Evolutionary conservation across 23 red algal species (phyloP).

Genomic region (Gracilariopsis chorda): DNA sequence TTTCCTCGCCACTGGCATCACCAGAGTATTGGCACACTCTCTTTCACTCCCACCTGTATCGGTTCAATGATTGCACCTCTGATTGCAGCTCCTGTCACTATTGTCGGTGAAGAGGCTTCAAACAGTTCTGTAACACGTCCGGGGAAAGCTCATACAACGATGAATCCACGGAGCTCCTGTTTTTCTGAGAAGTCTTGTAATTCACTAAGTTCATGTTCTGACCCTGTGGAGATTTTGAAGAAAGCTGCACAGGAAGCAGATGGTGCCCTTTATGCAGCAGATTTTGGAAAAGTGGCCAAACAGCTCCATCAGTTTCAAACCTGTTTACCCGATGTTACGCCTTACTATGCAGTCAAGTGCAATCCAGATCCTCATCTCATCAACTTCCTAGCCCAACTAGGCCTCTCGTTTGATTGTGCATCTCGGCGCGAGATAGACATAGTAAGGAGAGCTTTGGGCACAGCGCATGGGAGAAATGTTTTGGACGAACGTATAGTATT

Average conservation of each 20-base stretch:
- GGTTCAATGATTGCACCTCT: neutral
- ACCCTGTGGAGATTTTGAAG: too few relatives aligned
- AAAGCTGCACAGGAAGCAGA: neutral
- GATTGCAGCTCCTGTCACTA: too few relatives aligned
- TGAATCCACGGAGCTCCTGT: too few relatives aligned
- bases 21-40: slow-evolving; percentile 26
- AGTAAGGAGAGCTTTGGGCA: slow-evolving; percentile 18
- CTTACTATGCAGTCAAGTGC: slow-evolving; percentile 94
- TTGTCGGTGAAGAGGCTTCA: too few relatives aligned
- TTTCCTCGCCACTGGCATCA: slow-evolving; percentile 1
- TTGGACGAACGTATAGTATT: slow-evolving; percentile 71
- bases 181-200: too few relatives aligned
- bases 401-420: slow-evolving; percentile 84
- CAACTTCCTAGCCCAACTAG: slow-evolving; percentile 58
- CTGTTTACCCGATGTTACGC: slow-evolving; percentile 56
- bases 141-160: too few relatives aligned
- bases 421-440: slow-evolving; percentile 78
- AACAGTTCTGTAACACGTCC: too few relatives aligned
- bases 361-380: slow-evolving; percentile 75
- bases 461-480: neutral
- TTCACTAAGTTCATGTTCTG: too few relatives aligned
- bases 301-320: slow-evolving; percentile 61
- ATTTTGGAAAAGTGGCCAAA: slow-evolving; percentile 56
- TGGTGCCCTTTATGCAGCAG: slow-evolving; percentile 69
- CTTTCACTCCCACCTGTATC: slow-evolving; percentile 24